Percentiles rank a stretch among this genome's conserved stretches.
These are phyloP conservation scores for Bidens hawaiensis DNA, from an alignment of 140 eudicot species.

Conservation along the genomic window DNA sequence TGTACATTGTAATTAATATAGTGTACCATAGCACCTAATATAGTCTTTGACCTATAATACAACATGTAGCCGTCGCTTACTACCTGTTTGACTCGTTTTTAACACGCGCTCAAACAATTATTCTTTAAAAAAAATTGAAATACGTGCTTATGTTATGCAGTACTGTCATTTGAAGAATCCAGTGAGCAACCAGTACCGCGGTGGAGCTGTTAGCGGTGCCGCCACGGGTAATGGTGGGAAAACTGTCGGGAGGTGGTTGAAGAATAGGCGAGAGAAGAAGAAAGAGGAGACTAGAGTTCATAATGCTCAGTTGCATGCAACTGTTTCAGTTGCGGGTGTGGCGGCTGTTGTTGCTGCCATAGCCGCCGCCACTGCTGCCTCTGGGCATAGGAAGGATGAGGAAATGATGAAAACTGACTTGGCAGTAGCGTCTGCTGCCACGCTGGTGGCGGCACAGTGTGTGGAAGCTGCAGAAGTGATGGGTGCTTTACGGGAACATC, in stretches of 20 bases:
- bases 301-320: constrained; percentile 88
- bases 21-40: constrained; percentile 15
- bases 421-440: constrained; percentile 99
- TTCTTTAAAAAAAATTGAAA: not conserved
- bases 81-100: constrained; percentile 14
- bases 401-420: constrained; percentile 79
- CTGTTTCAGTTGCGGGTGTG: constrained; percentile 92
- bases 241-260: constrained; percentile 96
- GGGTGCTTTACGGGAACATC: constrained; percentile 91
- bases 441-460: constrained; percentile 96
- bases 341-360: constrained; percentile 95
- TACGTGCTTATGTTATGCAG: constrained; percentile 23
- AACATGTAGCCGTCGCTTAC: not conserved
- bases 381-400: constrained; percentile 67
- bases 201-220: constrained; percentile 24
- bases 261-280: constrained; percentile 92
- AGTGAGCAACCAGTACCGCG: constrained; percentile 49
- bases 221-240: constrained; percentile 60
- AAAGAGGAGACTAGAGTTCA: constrained; percentile 89
- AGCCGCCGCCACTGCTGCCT: constrained; percentile 96
- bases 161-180: constrained; percentile 47
- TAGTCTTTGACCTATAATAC: constrained; percentile 13
- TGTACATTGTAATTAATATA: constrained; percentile 18
- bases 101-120: not conserved
- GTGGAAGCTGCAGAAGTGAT: constrained; percentile 96